Evolutionary conservation across 148 eudicot genomes (phyloP).

Genomic region (Gaultheria prostrata): DNA sequence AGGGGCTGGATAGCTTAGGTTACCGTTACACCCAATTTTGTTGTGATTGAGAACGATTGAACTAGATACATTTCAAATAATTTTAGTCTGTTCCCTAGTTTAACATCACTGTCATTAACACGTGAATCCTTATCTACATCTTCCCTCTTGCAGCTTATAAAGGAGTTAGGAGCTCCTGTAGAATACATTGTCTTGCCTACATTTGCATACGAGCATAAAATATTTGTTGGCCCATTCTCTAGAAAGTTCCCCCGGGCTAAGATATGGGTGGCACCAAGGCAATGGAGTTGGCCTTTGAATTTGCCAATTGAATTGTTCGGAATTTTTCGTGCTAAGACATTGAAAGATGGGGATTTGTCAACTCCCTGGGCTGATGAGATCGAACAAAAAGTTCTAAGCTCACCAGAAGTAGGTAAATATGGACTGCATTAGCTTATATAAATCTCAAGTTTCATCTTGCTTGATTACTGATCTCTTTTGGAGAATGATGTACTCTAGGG

Average conservation of each 20-base stretch:
- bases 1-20: background rate
- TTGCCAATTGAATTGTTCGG: slow-evolving; percentile 94
- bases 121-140: background rate
- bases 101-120: background rate
- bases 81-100: background rate
- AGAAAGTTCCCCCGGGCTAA: slow-evolving; percentile 91
- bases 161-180: slow-evolving; percentile 89
- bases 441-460: background rate
- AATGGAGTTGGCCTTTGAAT: slow-evolving; percentile 99
- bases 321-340: slow-evolving; percentile 78
- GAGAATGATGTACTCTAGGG: slow-evolving; percentile 36
- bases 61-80: background rate
- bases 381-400: slow-evolving; percentile 91
- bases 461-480: slow-evolving; percentile 1
- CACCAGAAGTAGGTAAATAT: slow-evolving; percentile 94
- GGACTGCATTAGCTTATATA: background rate
- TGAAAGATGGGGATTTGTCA: slow-evolving; percentile 74
- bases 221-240: slow-evolving; percentile 95
- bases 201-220: slow-evolving; percentile 98
- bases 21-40: background rate
- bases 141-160: slow-evolving; percentile 61
- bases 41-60: background rate
- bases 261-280: slow-evolving; percentile 98
- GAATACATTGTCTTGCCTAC: slow-evolving; percentile 91
- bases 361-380: slow-evolving; percentile 95